phyloP scores from a whole-genome alignment of 768 basidiomycete genomes.

The Tricholoma hemisulphureum region DNA sequence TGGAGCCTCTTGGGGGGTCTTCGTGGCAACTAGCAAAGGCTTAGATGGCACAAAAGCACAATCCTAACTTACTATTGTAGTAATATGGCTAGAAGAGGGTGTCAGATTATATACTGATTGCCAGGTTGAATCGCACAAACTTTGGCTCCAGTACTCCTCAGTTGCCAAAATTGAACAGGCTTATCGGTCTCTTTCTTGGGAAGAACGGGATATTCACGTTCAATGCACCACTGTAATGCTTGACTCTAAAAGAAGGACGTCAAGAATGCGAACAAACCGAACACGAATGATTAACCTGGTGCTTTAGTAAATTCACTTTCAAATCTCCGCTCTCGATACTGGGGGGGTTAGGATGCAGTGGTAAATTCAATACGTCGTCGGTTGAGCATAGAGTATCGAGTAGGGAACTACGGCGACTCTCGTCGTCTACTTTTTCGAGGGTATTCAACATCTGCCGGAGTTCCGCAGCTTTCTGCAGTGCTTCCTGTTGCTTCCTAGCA shows the following conservation, averaged over 20 bases:
- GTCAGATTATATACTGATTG: background rate
- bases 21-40: conserved; percentile 63
- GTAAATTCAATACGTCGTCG: conserved; percentile 72
- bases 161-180: conserved; percentile 90
- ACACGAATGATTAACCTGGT: conserved; percentile 54
- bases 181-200: conserved; percentile 65
- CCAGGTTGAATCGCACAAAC: conserved; percentile 30
- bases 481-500: conserved; percentile 47
- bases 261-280: background rate
- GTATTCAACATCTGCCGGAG: conserved; percentile 60
- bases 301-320: conserved; percentile 71
- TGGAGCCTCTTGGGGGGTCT: conserved; percentile 62
- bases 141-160: conserved; percentile 53
- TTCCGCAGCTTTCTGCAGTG: conserved; percentile 60
- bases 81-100: conserved; percentile 54
- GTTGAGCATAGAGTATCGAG: conserved; percentile 66
- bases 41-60: conserved; percentile 2
- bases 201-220: conserved; percentile 72
- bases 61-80: conserved; percentile 55
- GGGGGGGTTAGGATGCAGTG: conserved; percentile 70
- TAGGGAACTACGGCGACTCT: conserved; percentile 65
- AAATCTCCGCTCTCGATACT: conserved; percentile 64
- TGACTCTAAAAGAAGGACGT: conserved; percentile 51
- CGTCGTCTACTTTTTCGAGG: conserved; percentile 78
- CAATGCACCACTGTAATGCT: conserved; percentile 84